phyloP scores from a whole-genome alignment of 2,329 filamentous ascomycete species.

The Aspergillus carbonarius region DNA sequence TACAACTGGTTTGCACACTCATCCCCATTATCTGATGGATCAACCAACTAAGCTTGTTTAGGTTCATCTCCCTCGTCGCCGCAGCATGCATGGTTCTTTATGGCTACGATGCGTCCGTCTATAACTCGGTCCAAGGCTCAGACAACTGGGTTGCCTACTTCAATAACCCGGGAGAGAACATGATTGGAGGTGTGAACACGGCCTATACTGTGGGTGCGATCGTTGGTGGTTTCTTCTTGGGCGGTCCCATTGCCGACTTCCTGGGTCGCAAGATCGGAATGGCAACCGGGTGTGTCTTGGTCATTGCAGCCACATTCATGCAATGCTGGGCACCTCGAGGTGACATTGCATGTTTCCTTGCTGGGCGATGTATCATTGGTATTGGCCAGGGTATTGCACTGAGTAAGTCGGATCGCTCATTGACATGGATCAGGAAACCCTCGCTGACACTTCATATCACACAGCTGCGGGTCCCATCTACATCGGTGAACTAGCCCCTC shows the following conservation, averaged over 20 bases:
- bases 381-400: slow-evolving; percentile 68
- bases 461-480: slow-evolving; percentile 67
- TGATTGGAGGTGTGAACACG: slow-evolving; percentile 62
- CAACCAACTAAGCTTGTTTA: slow-evolving; percentile 1
- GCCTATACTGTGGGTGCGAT: slow-evolving; percentile 71
- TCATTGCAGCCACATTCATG: slow-evolving; percentile 67
- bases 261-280: slow-evolving; percentile 65
- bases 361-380: slow-evolving; percentile 67
- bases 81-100: slow-evolving; percentile 74
- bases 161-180: slow-evolving; percentile 45
- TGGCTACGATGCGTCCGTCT: slow-evolving; percentile 72
- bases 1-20: slow-evolving; percentile 31
- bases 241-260: slow-evolving; percentile 62
- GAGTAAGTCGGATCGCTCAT: slow-evolving; percentile 41
- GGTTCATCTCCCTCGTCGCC: slow-evolving; percentile 69
- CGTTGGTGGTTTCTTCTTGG: slow-evolving; percentile 67
- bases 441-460: neutral
- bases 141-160: slow-evolving; percentile 67
- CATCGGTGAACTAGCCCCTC: slow-evolving; percentile 66
- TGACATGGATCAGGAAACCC: neutral
- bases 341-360: slow-evolving; percentile 66
- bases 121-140: slow-evolving; percentile 69
- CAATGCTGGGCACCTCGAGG: slow-evolving; percentile 63
- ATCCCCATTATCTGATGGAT: neutral
- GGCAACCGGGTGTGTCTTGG: slow-evolving; percentile 62